phyloP scores from a whole-genome alignment of 148 eudicot species.

The Amaranthus cruentus region DNA sequence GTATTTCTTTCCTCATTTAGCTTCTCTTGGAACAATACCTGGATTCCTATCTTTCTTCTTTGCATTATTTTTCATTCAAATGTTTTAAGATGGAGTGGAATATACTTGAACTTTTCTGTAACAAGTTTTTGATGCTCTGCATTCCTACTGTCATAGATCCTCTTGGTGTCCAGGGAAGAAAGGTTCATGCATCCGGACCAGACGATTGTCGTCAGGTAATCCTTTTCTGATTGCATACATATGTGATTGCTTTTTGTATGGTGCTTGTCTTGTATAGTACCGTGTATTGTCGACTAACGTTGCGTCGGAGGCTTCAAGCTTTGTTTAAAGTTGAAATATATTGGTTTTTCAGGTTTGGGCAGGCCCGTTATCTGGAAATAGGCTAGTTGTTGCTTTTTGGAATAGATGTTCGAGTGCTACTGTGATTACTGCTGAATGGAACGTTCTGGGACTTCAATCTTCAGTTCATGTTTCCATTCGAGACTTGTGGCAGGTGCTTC shows the following conservation, averaged over 20 bases:
- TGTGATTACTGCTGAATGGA: conserved; percentile 63
- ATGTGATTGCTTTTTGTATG: neutral
- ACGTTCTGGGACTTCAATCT: conserved; percentile 65
- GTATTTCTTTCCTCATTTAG: conserved; percentile 29
- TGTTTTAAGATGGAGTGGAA: neutral
- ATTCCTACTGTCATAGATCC: conserved; percentile 41
- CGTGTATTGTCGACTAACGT: neutral
- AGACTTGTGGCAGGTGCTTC: conserved; percentile 84
- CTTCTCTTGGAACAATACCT: neutral
- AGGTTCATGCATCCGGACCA: conserved; percentile 53
- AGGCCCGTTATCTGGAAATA: conserved; percentile 74
- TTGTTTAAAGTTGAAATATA: neutral
- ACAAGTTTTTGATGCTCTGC: neutral
- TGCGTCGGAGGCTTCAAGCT: neutral
- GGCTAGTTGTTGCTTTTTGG: conserved; percentile 73
- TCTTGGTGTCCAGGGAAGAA: conserved; percentile 96
- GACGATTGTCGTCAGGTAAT: conserved; percentile 74
- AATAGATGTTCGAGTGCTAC: conserved; percentile 66
- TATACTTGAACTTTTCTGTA: neutral
- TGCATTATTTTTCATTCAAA: neutral
- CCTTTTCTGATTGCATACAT: neutral
- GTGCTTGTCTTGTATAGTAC: neutral
- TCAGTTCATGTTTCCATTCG: conserved; percentile 52
- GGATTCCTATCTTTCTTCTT: neutral
- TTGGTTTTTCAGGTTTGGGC: conserved; percentile 71